A percentile compares a stretch with the other conserved stretches of the same genome.
Evolutionary conservation across 2,329 filamentous ascomycete genomes (phyloP).

Genomic region (Ilyonectria destructans): DNA sequence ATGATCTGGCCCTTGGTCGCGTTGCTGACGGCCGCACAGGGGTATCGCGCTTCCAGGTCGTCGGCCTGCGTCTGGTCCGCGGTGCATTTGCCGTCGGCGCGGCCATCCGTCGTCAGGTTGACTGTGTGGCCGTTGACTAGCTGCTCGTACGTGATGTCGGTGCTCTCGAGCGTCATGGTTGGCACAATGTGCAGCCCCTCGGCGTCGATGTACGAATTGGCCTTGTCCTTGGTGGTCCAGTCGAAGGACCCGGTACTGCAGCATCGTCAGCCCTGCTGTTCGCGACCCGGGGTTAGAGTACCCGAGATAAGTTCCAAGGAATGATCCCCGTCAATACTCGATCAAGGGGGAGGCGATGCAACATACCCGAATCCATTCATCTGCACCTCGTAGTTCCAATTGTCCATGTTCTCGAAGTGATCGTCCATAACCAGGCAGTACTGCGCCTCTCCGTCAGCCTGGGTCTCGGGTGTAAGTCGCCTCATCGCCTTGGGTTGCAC

Average conservation of each 20-base stretch:
- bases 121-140: conserved; percentile 58
- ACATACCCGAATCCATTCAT: conserved; percentile 59
- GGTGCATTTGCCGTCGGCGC: conserved; percentile 56
- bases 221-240: conserved; percentile 65
- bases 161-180: conserved; percentile 59
- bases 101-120: conserved; percentile 61
- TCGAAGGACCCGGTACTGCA: conserved; percentile 62
- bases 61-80: conserved; percentile 38
- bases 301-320: not conserved
- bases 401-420: conserved; percentile 50
- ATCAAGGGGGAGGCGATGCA: not conserved
- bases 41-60: conserved; percentile 32
- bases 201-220: conserved; percentile 63
- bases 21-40: conserved; percentile 61
- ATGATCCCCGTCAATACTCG: not conserved
- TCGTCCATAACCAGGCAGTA: conserved; percentile 49
- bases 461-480: not conserved
- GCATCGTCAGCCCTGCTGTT: conserved; percentile 12
- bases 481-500: not conserved
- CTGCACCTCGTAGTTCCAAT: conserved; percentile 65
- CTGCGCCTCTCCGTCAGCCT: conserved; percentile 27
- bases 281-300: not conserved
- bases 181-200: conserved; percentile 68
- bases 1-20: conserved; percentile 62
- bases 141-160: conserved; percentile 52